These are phyloP conservation scores for Dysphania ambrosioides DNA, from an alignment of 148 eudicot species.

Conservation along the genomic window DNA sequence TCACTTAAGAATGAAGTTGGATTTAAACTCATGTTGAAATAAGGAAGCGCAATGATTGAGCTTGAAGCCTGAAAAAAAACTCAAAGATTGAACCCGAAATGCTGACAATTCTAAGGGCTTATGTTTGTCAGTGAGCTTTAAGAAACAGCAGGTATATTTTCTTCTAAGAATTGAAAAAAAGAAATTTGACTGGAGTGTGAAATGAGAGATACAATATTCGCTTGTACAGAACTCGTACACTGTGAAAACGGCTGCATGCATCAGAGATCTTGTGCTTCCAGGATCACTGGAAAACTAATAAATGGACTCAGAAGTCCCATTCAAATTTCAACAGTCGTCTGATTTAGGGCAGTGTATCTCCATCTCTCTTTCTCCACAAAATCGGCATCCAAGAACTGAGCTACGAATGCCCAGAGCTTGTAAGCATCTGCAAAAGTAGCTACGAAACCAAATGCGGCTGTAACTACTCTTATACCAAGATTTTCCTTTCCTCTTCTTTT, in stretches of 20 bases:
- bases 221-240: no score
- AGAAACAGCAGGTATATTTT: background rate
- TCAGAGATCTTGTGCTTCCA: background rate
- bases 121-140: background rate
- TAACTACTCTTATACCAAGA: constrained; percentile 52
- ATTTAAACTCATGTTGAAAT: constrained; percentile 1
- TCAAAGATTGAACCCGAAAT: background rate
- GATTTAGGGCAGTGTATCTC: constrained; percentile 86
- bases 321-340: constrained; percentile 30
- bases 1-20: background rate
- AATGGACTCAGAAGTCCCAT: background rate
- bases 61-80: background rate
- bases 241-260: background rate
- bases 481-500: constrained; percentile 33
- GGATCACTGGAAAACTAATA: background rate
- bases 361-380: constrained; percentile 98
- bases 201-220: background rate
- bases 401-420: constrained; percentile 80
- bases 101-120: constrained; percentile 2
- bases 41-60: constrained; percentile 5
- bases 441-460: constrained; percentile 71
- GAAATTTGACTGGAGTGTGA: background rate
- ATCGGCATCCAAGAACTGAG: constrained; percentile 95
- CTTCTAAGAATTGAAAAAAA: background rate
- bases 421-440: constrained; percentile 85